These are phyloP conservation scores for Didymella keratinophila DNA, from an alignment of 2,329 filamentous ascomycete species.

Conservation along the genomic window DNA sequence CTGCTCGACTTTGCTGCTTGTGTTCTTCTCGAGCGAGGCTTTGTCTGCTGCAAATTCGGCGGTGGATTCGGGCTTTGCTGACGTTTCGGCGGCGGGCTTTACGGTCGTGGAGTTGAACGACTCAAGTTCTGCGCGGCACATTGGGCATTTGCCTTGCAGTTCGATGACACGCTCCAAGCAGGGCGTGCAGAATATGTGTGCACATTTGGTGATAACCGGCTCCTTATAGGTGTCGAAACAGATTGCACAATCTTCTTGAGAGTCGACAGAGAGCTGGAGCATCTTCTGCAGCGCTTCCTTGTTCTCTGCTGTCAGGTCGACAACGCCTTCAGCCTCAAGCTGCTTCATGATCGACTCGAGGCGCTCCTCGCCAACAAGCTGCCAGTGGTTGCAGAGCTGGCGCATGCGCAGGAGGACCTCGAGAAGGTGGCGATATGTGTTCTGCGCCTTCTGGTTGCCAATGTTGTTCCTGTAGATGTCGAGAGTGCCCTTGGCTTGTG, in stretches of 20 bases:
- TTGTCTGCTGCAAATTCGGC: conserved; percentile 60
- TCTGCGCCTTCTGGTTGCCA: conserved; percentile 53
- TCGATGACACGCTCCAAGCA: conserved; percentile 81
- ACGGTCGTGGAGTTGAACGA: conserved; percentile 61
- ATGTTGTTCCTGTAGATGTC: conserved; percentile 63
- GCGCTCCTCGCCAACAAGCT: conserved; percentile 73
- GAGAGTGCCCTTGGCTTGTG: conserved; percentile 77
- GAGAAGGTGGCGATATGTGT: conserved; percentile 74
- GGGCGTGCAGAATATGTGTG: conserved; percentile 76
- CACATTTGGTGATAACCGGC: conserved; percentile 85
- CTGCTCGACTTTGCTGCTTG: conserved; percentile 84
- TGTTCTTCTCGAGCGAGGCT: conserved; percentile 57
- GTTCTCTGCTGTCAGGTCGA: conserved; percentile 77
- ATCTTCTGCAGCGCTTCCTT: conserved; percentile 75
- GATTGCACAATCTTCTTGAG: conserved; percentile 81
- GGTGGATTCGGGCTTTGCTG: conserved; percentile 30
- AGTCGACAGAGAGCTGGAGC: conserved; percentile 78
- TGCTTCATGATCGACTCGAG: conserved; percentile 75
- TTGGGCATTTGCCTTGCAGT: conserved; percentile 80
- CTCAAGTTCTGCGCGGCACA: conserved; percentile 76
- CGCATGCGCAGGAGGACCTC: conserved; percentile 83
- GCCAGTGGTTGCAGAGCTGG: conserved; percentile 90
- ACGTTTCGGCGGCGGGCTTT: conserved; percentile 67
- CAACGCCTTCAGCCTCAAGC: conserved; percentile 71
- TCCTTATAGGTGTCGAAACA: conserved; percentile 76